These are phyloP conservation scores for Dactylonectria estremocensis DNA, from an alignment of 2,329 filamentous ascomycete species.

Conservation along the genomic window DNA sequence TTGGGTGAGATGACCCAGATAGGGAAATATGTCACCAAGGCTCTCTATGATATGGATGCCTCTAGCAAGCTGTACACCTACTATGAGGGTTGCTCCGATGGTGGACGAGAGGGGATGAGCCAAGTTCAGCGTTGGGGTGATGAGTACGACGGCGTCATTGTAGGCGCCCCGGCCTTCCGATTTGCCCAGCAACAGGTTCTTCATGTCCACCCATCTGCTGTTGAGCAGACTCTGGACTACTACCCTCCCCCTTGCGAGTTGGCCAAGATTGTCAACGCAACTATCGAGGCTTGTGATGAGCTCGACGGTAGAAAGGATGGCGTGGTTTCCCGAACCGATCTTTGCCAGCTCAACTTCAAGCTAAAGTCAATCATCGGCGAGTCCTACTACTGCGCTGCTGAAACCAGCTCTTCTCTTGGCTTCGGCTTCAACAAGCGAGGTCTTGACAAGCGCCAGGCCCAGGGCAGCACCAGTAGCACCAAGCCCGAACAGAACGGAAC, in stretches of 20 bases:
- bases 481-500: constrained; percentile 53
- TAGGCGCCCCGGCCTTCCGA: constrained; percentile 42
- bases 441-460: constrained; percentile 10
- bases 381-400: constrained; percentile 52
- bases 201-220: constrained; percentile 55
- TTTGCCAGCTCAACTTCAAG: constrained; percentile 50
- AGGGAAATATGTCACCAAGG: constrained; percentile 60
- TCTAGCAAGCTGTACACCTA: constrained; percentile 62
- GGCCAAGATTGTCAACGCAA: constrained; percentile 67
- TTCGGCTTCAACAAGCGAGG: constrained; percentile 29
- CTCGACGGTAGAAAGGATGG: constrained; percentile 70
- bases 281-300: constrained; percentile 68
- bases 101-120: constrained; percentile 61
- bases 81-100: constrained; percentile 65
- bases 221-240: constrained; percentile 59
- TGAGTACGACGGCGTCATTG: constrained; percentile 37
- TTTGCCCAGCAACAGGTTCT: constrained; percentile 60
- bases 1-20: constrained; percentile 63
- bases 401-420: constrained; percentile 35
- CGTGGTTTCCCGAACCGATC: constrained; percentile 60
- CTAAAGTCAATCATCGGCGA: constrained; percentile 51
- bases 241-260: constrained; percentile 59
- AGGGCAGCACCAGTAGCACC: constrained; percentile 44
- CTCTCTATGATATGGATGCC: constrained; percentile 54
- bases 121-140: constrained; percentile 40